Conservation (phyloP, 371 early-diverging fungal species). For the Haplosporangium sp. region DNA sequence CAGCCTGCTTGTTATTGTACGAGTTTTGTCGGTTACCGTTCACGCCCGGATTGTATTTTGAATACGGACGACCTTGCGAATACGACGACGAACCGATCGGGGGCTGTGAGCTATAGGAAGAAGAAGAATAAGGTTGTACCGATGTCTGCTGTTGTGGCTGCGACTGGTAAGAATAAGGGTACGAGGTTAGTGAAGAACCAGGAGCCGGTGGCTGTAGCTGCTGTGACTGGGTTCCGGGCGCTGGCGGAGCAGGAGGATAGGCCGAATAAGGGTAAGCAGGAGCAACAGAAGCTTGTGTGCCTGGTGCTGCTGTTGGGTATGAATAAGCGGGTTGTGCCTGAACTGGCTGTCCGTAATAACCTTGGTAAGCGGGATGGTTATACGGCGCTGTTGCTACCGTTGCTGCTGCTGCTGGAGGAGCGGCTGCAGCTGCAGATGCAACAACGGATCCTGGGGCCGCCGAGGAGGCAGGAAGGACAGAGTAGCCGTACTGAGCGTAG, state of each 20-base stretch:
- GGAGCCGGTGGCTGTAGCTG: conserved; percentile 21
- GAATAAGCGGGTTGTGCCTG: conserved; percentile 22
- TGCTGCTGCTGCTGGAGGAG: conserved; percentile 5
- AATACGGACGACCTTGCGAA: conserved; percentile 15
- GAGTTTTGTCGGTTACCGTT: conserved; percentile 11
- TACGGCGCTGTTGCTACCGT: conserved; percentile 7
- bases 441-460: no score
- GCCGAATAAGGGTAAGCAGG: conserved; percentile 30
- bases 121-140: conserved; percentile 22
- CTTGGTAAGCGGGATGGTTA: conserved; percentile 25
- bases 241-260: conserved; percentile 17
- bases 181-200: conserved; percentile 41
- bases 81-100: conserved; percentile 10
- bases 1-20: conserved; percentile 4
- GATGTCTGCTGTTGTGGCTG: conserved; percentile 12
- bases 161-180: conserved; percentile 34
- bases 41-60: conserved; percentile 12
- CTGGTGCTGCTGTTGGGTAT: conserved; percentile 18
- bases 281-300: conserved; percentile 15
- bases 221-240: conserved; percentile 10
- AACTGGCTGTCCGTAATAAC: conserved; percentile 33
- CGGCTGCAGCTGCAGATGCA: conserved; percentile 6
- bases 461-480: conserved; percentile 13
- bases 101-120: conserved; percentile 35
- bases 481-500: conserved; percentile 48